Conservation (phyloP, 441 rosid genomes). For the Pelargonium myrrhifolium region DNA sequence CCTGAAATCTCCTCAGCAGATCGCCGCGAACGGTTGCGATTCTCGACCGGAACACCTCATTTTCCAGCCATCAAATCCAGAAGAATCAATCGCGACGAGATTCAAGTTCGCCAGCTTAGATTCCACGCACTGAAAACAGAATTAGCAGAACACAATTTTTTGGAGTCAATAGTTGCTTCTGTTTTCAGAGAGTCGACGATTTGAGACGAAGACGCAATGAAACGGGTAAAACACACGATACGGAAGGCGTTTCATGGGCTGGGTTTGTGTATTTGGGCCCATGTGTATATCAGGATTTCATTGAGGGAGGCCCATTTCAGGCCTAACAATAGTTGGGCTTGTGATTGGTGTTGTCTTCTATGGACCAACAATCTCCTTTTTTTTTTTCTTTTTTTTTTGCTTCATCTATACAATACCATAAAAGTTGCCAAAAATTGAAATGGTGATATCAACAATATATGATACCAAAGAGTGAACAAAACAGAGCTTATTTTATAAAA, state of each 20-base stretch:
- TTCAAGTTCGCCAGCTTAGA: constrained; percentile 11
- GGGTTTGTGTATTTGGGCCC: neutral
- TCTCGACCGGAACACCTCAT: constrained; percentile 23
- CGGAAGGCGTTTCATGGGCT: neutral
- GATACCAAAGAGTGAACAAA: too few species aligned
- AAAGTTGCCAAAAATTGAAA: too few species aligned
- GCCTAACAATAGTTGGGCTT: neutral
- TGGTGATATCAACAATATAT: too few species aligned
- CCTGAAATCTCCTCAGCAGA: neutral
- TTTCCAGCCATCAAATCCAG: constrained; percentile 2
- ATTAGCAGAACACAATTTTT: neutral
- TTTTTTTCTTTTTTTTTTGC: too few species aligned
- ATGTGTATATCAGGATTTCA: neutral
- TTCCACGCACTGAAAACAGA: constrained; percentile 14
- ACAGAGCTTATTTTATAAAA: too few species aligned
- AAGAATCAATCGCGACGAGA: neutral
- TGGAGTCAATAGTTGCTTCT: neutral
- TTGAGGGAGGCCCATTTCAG: neutral
- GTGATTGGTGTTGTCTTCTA: too few species aligned
- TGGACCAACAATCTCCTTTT: too few species aligned
- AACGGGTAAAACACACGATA: constrained; percentile 4
- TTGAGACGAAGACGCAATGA: neutral
- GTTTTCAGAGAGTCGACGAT: neutral
- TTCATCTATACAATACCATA: too few species aligned
- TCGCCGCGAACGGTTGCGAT: constrained; percentile 14